phyloP scores from a whole-genome alignment of 768 basidiomycete genomes.

The Pisolithus microcarpus region DNA sequence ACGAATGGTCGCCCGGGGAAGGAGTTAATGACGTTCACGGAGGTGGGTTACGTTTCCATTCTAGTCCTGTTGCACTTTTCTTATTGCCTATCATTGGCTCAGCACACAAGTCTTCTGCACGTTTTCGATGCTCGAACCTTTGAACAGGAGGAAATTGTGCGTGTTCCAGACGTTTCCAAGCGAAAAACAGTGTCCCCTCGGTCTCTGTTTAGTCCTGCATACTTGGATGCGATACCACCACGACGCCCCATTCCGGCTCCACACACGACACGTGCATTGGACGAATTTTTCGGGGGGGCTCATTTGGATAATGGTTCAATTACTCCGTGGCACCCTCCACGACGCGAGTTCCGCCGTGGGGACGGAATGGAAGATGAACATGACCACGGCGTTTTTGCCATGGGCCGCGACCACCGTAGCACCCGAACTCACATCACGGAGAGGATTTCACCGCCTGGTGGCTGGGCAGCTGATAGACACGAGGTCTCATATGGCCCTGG shows the following conservation, averaged over 20 bases:
- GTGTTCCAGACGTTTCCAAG: constrained; percentile 39
- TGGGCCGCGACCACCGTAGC: constrained; percentile 37
- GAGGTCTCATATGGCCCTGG: constrained; percentile 13
- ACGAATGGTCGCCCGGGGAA: constrained; percentile 40
- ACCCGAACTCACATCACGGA: constrained; percentile 27
- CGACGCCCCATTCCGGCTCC: constrained; percentile 19
- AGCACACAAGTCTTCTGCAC: constrained; percentile 82
- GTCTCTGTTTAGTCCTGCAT: constrained; percentile 7
- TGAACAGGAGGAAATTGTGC: constrained; percentile 63
- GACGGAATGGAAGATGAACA: constrained; percentile 30
- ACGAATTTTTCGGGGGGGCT: constrained; percentile 46
- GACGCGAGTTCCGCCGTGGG: constrained; percentile 15
- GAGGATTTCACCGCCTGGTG: constrained; percentile 15
- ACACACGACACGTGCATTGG: constrained; percentile 42
- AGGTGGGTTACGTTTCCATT: constrained; percentile 42
- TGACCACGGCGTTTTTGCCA: constrained; percentile 43
- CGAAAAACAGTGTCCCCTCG: constrained; percentile 11
- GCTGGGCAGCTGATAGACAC: constrained; percentile 8
- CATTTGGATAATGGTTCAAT: constrained; percentile 8
- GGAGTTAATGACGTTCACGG: constrained; percentile 85
- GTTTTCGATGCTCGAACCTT: constrained; percentile 85
- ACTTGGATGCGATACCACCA: constrained; percentile 8
- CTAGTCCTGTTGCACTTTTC: background rate
- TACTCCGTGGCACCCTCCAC: constrained; percentile 15
- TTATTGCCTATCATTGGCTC: constrained; percentile 7